phyloP scores from a whole-genome alignment of 805 yeast species.

The Myxozyma mucilagina region DNA sequence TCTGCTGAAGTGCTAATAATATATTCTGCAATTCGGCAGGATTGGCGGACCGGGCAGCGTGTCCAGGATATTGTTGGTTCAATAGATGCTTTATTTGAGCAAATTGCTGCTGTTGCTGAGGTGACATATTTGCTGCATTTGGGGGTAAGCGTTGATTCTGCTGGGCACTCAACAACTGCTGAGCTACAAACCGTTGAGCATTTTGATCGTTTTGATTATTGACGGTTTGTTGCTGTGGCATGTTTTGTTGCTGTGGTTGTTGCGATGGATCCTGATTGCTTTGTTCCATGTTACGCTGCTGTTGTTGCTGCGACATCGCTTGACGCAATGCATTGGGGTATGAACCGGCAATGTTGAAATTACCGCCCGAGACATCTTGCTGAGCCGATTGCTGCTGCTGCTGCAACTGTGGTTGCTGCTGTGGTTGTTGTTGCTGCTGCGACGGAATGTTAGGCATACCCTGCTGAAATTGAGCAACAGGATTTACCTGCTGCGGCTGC shows the following conservation, averaged over 20 bases:
- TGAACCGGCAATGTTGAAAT: conserved; percentile 12
- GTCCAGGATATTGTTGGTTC: conserved; percentile 20
- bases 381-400: background rate
- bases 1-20: conserved; percentile 10
- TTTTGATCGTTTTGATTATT: background rate
- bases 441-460: background rate
- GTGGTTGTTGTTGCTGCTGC: conserved; percentile 10
- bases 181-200: conserved; percentile 23
- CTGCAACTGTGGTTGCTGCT: background rate
- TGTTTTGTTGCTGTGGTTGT: background rate
- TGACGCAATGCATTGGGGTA: conserved; percentile 28
- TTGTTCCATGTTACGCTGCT: background rate
- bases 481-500: conserved; percentile 22
- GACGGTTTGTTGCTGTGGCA: conserved; percentile 12
- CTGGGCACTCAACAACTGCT: conserved; percentile 5
- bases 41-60: conserved; percentile 13
- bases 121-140: conserved; percentile 5
- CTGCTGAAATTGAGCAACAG: conserved; percentile 16
- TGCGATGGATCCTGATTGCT: conserved; percentile 3
- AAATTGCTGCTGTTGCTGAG: conserved; percentile 17
- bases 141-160: conserved; percentile 7
- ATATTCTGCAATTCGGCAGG: conserved; percentile 25
- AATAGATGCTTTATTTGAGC: conserved; percentile 20
- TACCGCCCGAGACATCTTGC: background rate
- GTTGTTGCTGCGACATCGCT: conserved; percentile 25